phyloP scores from a whole-genome alignment of 495 filamentous ascomycete species.

The Neurospora sublineolata region DNA sequence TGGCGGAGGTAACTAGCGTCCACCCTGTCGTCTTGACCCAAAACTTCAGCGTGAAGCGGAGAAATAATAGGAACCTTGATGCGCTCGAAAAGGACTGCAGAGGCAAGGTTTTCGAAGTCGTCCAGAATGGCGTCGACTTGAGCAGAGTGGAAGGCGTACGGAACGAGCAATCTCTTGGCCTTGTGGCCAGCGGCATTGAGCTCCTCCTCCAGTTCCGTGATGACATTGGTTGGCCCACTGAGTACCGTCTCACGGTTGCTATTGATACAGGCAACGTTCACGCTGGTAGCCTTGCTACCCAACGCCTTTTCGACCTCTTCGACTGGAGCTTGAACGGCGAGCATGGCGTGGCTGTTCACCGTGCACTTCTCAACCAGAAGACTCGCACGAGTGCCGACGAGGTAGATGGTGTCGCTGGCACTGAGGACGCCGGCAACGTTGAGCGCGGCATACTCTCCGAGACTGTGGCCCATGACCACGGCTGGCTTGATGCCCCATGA shows the following conservation, averaged over 20 bases:
- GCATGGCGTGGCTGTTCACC: constrained; percentile 58
- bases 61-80: constrained; percentile 63
- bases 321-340: constrained; percentile 42
- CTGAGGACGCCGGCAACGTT: constrained; percentile 71
- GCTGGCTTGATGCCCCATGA: constrained; percentile 67
- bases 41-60: constrained; percentile 46
- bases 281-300: constrained; percentile 15
- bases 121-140: constrained; percentile 70
- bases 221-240: constrained; percentile 39
- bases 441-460: constrained; percentile 80
- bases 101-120: constrained; percentile 48
- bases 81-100: constrained; percentile 45
- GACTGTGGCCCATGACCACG: constrained; percentile 75
- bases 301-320: constrained; percentile 30
- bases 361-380: constrained; percentile 64
- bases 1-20: constrained; percentile 49
- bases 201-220: constrained; percentile 46
- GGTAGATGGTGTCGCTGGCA: constrained; percentile 65
- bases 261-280: constrained; percentile 52
- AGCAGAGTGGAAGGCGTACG: constrained; percentile 71
- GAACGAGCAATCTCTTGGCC: constrained; percentile 56
- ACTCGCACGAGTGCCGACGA: constrained; percentile 67
- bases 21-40: constrained; percentile 47
- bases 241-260: constrained; percentile 50
- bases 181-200: constrained; percentile 51